Base-by-base conservation (phyloP, 1,284 basidiomycete genomes). In the Ganoderma sinense region DNA sequence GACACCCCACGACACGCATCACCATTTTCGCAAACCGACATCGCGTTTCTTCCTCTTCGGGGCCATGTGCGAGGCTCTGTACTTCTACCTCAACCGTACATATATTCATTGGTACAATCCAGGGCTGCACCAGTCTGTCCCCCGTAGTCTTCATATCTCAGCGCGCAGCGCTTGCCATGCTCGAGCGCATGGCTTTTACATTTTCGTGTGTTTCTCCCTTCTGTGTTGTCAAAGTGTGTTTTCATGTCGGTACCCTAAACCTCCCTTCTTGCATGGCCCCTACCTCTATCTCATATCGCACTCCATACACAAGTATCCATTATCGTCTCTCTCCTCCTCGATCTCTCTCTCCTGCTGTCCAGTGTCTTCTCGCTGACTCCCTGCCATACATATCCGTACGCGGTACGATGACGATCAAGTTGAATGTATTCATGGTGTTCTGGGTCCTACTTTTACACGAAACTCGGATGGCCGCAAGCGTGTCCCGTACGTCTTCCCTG, bases 1-100 rank as follows among this genome's bases (percentile, higher is more conserved):
- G 16, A 39, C 36, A 39, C 33, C 33, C 31, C 23, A 61, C 14
- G 48, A 11, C 55, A 39, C 56, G 56, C 4, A 11, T 39, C 58
- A 60, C 36, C 23, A 26, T 40, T 6, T 40, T n/a, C 20, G 23
- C 59, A 13, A 56, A 33, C 31, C 53, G 29, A 56, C 53, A n/a
- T 58, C 56, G 31, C 61, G 67, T 41, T 51, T 20, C 45, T 18
- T 43, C 40, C 41, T 26, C 56, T 53, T 41, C 66, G 59, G 63
- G 69, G 69, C 29, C 16, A 56, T 56, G 31, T 59, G 41, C 55
- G 29, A 70, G 62, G 65, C 65, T 67, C 63, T 73, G 69, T 69
- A 73, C 65, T 73, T 64, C 16, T 73, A 73, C 59, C 68, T 67
- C 72, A 66, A 71, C 36, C 64, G 69, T 73, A 69, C 72, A 69